Base-by-base conservation (phyloP, 2,329 filamentous ascomycete genomes). In the Fusarium sp. region DNA sequence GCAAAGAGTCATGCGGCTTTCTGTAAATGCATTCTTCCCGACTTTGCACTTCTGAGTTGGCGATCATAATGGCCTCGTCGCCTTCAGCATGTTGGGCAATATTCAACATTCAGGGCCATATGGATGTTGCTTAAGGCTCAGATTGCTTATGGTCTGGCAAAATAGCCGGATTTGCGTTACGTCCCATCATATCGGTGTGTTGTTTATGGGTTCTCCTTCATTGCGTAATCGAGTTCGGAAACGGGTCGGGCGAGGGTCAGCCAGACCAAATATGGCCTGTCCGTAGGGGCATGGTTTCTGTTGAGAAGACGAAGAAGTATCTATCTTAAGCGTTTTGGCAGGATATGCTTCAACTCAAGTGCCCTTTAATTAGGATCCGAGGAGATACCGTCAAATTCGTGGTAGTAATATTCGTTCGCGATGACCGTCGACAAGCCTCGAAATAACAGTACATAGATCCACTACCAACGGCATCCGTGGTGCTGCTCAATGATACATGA, bases 401-500 rank as follows among this genome's bases (percentile, higher is more conserved):
- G 32, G 32, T 33, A 32, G 37, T 56, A 56, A 44, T 37, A 67
- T 56, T 69, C 53, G 60, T n/a, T 63, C 21, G 52, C 21, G 52
- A 40, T 32, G 33, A 49, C 44, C 46, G 49, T 71, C 16, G 42
- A 52, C 38, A n/a, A 32, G 43, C 21, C 58, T 64, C 38, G 25
- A 61, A 40, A 58, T 19, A 66, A 60, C 15, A 49, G 25, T 50
- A 54, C 25, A 28, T 25, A 23, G 43, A 21, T 13, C 38, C 9
- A 50, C 56, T 52, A 64, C 13, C 25, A 44, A 60, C 19, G 13
- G 54, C 23, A 19, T 30, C 11, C 23, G 18, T 58, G 35, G 28
- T 50, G 23, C 28, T 38, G 43, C 60, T 59, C 38, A 16, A 30
- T 43, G 23, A 57, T 50, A 72, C 64, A 74, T 66, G 50, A 49